Conservation (phyloP, 140 eudicot genomes). For the Artemisia princeps region DNA sequence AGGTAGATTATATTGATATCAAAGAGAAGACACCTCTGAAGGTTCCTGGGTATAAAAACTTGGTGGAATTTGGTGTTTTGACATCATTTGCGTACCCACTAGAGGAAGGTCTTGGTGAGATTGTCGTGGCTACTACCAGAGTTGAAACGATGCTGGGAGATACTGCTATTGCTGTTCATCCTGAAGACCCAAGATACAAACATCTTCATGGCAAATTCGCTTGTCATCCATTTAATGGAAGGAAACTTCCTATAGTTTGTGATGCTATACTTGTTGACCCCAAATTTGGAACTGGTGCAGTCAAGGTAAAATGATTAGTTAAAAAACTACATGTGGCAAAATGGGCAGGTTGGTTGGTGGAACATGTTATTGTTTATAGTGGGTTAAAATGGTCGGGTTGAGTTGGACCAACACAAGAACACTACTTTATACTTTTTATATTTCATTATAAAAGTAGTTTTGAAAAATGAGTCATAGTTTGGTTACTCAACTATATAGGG, state of each 20-base stretch:
- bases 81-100: conserved; percentile 95
- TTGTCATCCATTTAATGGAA: conserved; percentile 73
- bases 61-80: conserved; percentile 85
- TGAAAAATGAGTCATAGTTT: no score
- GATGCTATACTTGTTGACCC: conserved; percentile 85
- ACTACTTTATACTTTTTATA: no score
- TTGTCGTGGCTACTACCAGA: conserved; percentile 91
- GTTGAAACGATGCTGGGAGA: conserved; percentile 97
- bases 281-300: conserved; percentile 89
- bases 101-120: conserved; percentile 81
- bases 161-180: conserved; percentile 91
- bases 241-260: conserved; percentile 79
- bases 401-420: no score
- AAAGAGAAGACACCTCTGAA: conserved; percentile 65
- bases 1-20: conserved; percentile 87
- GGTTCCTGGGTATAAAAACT: conserved; percentile 76
- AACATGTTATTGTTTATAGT: not conserved
- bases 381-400: not conserved
- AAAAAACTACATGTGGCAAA: not conserved
- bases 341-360: not conserved
- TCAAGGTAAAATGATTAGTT: conserved; percentile 45
- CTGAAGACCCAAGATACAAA: conserved; percentile 76
- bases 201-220: conserved; percentile 91
- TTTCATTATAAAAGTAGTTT: no score
- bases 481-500: no score